phyloP scores from a whole-genome alignment of 164 flowering plant species.

The Sedum album region DNA sequence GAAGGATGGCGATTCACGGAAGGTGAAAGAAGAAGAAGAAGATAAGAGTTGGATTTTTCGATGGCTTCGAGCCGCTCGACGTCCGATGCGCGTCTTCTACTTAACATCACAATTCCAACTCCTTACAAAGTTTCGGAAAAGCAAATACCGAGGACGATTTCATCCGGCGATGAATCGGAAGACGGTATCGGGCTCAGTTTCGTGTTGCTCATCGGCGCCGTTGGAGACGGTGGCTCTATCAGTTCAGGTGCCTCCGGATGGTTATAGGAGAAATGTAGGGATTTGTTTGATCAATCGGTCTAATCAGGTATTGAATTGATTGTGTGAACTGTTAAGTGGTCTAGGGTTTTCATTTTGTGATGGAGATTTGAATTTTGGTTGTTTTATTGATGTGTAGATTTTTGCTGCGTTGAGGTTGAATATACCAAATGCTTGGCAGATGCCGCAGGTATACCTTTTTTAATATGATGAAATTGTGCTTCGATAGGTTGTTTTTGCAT shows the following conservation, averaged over 20 bases:
- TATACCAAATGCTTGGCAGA: slow-evolving; percentile 76
- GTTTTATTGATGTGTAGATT: slow-evolving; percentile 29
- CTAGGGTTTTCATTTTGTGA: not conserved
- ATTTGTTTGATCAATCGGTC: slow-evolving; percentile 65
- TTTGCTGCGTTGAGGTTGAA: slow-evolving; percentile 84
- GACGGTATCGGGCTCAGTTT: not conserved
- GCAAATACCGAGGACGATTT: not conserved
- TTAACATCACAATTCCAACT: not conserved
- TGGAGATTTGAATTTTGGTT: not conserved
- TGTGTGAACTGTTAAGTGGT: not conserved
- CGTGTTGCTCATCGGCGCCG: slow-evolving; percentile 7
- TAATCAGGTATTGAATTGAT: slow-evolving; percentile 38
- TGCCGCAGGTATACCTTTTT: slow-evolving; percentile 34
- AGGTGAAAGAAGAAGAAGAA: not conserved
- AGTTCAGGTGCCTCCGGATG: slow-evolving; percentile 72
- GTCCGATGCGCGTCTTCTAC: not conserved
- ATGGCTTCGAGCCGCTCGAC: not conserved
- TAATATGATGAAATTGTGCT: too few relatives aligned
- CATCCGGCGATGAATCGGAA: not conserved
- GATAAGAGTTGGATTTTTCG: not conserved
- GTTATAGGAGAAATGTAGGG: slow-evolving; percentile 80
- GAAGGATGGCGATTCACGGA: not conserved
- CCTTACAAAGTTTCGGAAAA: not conserved
- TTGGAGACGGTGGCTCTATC: slow-evolving; percentile 20
- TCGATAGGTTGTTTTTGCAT: not conserved